Base-by-base conservation (phyloP, 495 filamentous ascomycete species). In the Collariella sp. region DNA sequence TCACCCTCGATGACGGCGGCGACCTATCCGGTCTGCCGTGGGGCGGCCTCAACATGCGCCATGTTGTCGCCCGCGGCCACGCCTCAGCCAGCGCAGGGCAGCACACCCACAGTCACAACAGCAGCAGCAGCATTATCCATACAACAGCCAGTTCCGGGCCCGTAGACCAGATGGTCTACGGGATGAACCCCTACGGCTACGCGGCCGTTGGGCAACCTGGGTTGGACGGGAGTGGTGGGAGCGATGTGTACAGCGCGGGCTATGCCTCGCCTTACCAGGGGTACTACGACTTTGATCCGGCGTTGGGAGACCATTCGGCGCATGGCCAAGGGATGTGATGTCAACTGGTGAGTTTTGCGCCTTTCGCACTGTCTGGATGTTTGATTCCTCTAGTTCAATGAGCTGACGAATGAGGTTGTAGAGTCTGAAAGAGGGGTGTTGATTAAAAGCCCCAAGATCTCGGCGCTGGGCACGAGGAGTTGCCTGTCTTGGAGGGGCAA, bases 11-110 rank as follows among this genome's bases (percentile, higher is more conserved):
- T 33, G 58, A 64, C 38, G 72, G 67, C 26, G 64, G 70, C 23
- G 75, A 78, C 35, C 72, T 80, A 11, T 79, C 79, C 0, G 83
- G 83, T 5, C 63, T 86, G 3, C 83, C 83, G 0, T 86, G 83
- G 83, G 83, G 83, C 18, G 73, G 80, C 20, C 46, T 83, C 40
- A 79, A 72, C 52, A 67, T 86, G 68, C 65, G 67, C 24, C 75
- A 80, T 56, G 70, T 83, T 3, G 68, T 85, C 0, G 65, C 74
- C 9, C 66, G 70, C 10, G 81, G 82, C 16, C 76, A 79, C 56
- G 70, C 73, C 40, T 67, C 65, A 23, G 75, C 77, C 49, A 66
- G 63, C 33, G 16, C 41, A 7, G 35, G 48, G 0, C 24, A 35
- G 0, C 46, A 46, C 19, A 54, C 45, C 12, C 56, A 49, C 46